phyloP scores from a whole-genome alignment of 1,284 basidiomycete genomes.

The Sanghuangporus baumii region DNA sequence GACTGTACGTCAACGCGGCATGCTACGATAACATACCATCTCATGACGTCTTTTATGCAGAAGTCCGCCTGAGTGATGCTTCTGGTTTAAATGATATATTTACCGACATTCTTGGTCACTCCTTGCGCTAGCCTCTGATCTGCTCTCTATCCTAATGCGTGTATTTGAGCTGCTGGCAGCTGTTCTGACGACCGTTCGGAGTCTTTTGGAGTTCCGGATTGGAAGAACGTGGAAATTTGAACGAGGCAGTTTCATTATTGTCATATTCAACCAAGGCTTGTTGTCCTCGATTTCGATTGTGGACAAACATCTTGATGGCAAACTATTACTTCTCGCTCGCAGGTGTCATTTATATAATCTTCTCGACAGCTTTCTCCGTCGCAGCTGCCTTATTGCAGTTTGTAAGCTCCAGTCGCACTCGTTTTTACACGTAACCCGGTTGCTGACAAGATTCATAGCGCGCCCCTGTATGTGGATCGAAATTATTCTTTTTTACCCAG shows the following conservation, averaged over 20 bases:
- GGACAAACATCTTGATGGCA: background rate
- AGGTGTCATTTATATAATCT: background rate
- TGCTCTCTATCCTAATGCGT: constrained; percentile 28
- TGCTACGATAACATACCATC: background rate
- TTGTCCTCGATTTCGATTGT: background rate
- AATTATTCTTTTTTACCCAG: no score
- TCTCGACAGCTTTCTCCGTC: background rate
- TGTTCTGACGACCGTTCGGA: constrained; percentile 26
- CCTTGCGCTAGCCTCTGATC: constrained; percentile 19
- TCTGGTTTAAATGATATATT: constrained; percentile 18
- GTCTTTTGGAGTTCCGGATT: constrained; percentile 24
- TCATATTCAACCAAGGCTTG: constrained; percentile 29
- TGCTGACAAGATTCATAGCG: background rate
- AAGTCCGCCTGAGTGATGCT: background rate
- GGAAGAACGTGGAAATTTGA: constrained; percentile 20
- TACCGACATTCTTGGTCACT: background rate
- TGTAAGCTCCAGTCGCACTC: background rate
- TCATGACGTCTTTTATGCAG: background rate
- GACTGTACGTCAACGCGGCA: constrained; percentile 14
- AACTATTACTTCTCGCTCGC: no score
- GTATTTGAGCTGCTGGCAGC: constrained; percentile 27
- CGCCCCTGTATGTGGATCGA: background rate
- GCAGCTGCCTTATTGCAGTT: background rate
- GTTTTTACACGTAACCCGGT: background rate
- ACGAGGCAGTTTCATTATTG: constrained; percentile 24